phyloP scores from a whole-genome alignment of 2,329 filamentous ascomycete genomes.

The Talaromyces sp. region DNA sequence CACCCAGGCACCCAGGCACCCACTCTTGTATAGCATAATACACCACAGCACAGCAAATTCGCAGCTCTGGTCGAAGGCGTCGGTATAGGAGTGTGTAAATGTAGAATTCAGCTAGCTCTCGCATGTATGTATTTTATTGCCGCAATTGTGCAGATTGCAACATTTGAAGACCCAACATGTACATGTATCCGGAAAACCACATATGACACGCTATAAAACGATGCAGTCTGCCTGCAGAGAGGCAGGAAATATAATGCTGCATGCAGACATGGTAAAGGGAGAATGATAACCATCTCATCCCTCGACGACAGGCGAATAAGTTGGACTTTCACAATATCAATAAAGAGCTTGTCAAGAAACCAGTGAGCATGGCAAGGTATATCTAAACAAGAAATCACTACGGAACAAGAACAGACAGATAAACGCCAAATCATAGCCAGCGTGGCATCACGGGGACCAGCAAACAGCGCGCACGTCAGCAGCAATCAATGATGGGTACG shows the following conservation, averaged over 20 bases:
- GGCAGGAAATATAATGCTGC: background rate
- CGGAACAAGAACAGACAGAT: background rate
- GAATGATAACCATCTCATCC: constrained; percentile 8
- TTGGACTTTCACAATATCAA: background rate
- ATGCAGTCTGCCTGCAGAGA: background rate
- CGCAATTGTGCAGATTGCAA: background rate
- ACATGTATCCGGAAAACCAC: background rate
- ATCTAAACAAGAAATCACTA: background rate
- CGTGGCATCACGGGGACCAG: background rate
- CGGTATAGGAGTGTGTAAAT: background rate
- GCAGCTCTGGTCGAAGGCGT: too few species aligned
- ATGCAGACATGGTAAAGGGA: constrained; percentile 11
- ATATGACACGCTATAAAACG: background rate
- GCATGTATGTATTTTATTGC: background rate
- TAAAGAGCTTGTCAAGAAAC: background rate
- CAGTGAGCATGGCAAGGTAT: background rate
- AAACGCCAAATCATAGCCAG: background rate
- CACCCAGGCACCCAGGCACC: background rate
- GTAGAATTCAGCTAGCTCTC: too few species aligned
- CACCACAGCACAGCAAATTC: too few species aligned
- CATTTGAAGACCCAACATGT: too few species aligned
- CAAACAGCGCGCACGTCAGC: background rate
- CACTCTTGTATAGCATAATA: background rate
- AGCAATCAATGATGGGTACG: background rate
- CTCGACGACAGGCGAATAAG: background rate